These are phyloP conservation scores for Phyllosticta citribraziliensis DNA, from an alignment of 2,329 filamentous ascomycete genomes.

Conservation along the genomic window DNA sequence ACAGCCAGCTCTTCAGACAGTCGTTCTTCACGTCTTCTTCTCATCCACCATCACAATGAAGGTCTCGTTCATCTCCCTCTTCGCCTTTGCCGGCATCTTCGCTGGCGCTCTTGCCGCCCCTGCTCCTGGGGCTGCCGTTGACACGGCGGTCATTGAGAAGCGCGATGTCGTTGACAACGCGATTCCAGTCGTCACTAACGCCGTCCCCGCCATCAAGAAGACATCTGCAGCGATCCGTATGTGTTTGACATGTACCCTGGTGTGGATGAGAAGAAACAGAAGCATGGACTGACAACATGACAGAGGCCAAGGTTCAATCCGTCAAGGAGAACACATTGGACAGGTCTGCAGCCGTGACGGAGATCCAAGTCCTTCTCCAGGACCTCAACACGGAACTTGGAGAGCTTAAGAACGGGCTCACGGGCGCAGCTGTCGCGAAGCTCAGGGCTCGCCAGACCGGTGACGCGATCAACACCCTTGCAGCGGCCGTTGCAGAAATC, in stretches of 20 bases:
- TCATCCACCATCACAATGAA: constrained; percentile 4
- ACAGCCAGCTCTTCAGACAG: not conserved
- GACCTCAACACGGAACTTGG: not conserved
- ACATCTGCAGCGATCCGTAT: constrained; percentile 1
- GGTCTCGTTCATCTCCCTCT: constrained; percentile 4
- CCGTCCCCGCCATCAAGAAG: not conserved
- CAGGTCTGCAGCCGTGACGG: not conserved
- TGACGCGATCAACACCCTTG: too few relatives aligned
- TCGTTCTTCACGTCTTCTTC: not conserved
- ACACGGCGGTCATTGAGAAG: not conserved
- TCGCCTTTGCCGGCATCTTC: constrained; percentile 8
- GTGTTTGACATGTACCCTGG: not conserved
- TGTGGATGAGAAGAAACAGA: too few relatives aligned
- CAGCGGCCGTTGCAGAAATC: too few relatives aligned
- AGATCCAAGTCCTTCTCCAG: not conserved
- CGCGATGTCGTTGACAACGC: not conserved
- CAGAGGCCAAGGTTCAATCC: not conserved
- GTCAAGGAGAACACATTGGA: not conserved
- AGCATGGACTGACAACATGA: not conserved
- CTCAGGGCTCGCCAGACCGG: too few relatives aligned
- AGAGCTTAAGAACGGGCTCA: not conserved
- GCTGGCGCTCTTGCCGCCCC: constrained; percentile 6
- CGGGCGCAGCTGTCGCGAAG: not conserved
- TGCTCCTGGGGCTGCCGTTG: not conserved
- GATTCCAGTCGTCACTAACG: not conserved